Conservation (phyloP, 2,329 filamentous ascomycete genomes). For the Plectosphaerella cucumerina region DNA sequence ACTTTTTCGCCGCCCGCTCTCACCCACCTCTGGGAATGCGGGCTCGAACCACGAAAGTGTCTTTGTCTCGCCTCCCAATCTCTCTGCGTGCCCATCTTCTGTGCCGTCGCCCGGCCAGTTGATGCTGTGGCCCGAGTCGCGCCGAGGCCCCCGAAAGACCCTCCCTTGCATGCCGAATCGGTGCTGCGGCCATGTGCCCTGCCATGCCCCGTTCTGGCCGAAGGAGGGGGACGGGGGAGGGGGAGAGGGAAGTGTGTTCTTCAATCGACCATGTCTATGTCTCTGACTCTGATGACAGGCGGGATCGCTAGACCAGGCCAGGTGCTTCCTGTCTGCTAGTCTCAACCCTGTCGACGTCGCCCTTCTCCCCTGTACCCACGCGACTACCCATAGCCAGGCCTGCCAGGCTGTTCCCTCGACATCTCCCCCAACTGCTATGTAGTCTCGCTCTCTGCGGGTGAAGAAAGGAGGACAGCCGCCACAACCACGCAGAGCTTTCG, state of each 20-base stretch:
- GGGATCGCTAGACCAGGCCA: no score
- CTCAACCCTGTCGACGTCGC: background rate
- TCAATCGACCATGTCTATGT: no score
- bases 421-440: background rate
- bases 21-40: background rate
- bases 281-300: no score
- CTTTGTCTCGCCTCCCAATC: conserved; percentile 2
- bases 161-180: conserved; percentile 2
- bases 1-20: background rate
- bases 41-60: background rate
- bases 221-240: no score
- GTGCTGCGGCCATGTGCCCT: background rate
- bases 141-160: background rate
- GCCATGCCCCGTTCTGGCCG: background rate
- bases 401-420: no score
- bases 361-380: background rate
- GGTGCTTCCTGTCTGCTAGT: no score
- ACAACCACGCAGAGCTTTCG: background rate
- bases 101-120: background rate
- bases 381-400: no score
- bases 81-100: background rate
- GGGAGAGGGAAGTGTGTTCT: no score
- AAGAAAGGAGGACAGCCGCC: background rate
- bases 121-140: background rate
- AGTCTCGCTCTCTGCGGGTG: background rate